Evolutionary conservation across 202 grass and related monocot genomes (phyloP).

Genomic region (Tripidium arundinaceum): DNA sequence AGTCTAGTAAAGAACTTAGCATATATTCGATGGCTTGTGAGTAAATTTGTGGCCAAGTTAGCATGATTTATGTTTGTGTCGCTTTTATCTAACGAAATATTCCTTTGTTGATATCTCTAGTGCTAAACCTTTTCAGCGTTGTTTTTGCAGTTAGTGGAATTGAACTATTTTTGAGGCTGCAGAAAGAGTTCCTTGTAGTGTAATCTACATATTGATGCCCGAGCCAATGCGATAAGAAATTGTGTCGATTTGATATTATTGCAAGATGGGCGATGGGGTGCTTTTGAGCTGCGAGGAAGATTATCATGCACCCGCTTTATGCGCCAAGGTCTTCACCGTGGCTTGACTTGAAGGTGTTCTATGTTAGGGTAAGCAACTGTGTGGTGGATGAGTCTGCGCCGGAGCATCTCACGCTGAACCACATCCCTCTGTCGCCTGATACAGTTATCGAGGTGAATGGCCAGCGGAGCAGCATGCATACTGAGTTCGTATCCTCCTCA

Average conservation of each 20-base stretch:
- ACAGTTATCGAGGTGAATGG: no score
- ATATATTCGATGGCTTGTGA: neutral
- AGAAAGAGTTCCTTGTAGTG: neutral
- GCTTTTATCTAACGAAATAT: neutral
- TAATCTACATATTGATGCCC: neutral
- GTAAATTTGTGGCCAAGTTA: neutral
- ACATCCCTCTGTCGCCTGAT: no score
- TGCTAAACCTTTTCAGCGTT: neutral
- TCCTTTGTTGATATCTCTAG: neutral
- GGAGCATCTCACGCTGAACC: no score
- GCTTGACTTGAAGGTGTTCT: no score
- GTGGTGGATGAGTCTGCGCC: no score
- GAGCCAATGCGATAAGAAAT: conserved; percentile 13
- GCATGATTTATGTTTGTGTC: neutral
- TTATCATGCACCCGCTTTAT: no score
- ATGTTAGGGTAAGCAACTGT: no score
- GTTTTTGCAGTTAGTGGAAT: conserved; percentile 9
- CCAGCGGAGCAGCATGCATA: no score
- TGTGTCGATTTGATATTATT: neutral
- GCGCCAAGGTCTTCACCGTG: no score
- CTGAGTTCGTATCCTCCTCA: no score
- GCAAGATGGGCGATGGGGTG: conserved; percentile 35
- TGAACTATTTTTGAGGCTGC: neutral
- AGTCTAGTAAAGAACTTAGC: neutral
- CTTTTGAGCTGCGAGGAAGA: conserved; percentile 62